These are phyloP conservation scores for Penicillium canariense DNA, from an alignment of 495 filamentous ascomycete species.

Conservation along the genomic window DNA sequence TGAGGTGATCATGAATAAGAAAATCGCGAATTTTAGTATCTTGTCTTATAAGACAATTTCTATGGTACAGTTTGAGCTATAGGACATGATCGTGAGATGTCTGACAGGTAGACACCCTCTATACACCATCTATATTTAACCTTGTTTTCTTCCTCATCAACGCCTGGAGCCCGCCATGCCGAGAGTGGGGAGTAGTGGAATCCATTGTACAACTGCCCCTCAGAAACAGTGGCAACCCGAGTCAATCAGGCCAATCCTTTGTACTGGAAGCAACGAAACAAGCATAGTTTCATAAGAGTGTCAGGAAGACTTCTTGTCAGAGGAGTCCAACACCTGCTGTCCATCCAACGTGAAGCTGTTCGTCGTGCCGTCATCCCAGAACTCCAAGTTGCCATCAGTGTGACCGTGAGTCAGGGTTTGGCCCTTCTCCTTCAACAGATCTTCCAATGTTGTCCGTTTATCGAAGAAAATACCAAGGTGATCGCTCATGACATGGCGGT, in stretches of 20 bases:
- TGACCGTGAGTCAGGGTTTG: conserved; percentile 32
- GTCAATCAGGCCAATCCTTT: conserved; percentile 5
- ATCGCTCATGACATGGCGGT: conserved; percentile 88
- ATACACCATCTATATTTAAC: conserved; percentile 5
- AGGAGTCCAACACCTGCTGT: not conserved
- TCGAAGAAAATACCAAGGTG: conserved; percentile 62
- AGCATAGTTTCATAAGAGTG: not conserved
- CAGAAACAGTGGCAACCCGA: not conserved
- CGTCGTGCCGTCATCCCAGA: conserved; percentile 63
- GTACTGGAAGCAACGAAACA: not conserved
- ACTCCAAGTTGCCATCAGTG: conserved; percentile 60
- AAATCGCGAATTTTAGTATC: not conserved
- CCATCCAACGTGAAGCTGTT: conserved; percentile 21
- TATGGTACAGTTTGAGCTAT: conserved; percentile 14
- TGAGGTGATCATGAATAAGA: not conserved
- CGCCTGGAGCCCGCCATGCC: conserved; percentile 32
- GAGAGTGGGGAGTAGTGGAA: conserved; percentile 25
- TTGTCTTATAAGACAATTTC: not conserved
- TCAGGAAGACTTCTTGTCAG: conserved; percentile 5
- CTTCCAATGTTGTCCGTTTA: conserved; percentile 35
- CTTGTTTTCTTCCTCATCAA: conserved; percentile 10
- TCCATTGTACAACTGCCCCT: conserved; percentile 3
- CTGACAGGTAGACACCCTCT: conserved; percentile 7
- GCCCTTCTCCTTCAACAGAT: conserved; percentile 36
- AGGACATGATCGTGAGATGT: conserved; percentile 5